These are phyloP conservation scores for Leishmania tarentolae DNA, from an alignment of 208 protist species.

Conservation along the genomic window DNA sequence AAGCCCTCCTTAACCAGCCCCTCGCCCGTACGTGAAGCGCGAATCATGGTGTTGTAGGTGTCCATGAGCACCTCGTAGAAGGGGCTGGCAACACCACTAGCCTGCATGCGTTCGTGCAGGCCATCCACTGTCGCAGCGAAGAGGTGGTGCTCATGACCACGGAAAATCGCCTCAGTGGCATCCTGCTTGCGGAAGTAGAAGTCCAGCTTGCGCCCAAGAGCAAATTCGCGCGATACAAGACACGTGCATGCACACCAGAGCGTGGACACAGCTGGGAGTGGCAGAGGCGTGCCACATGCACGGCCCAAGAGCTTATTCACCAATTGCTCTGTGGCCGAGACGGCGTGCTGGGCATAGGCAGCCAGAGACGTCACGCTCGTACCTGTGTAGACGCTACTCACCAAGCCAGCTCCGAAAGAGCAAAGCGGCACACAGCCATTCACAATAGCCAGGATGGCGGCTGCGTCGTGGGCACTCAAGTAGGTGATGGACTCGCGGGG, in stretches of 20 bases:
- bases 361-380: slow-evolving; percentile 53
- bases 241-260: slow-evolving; percentile 65
- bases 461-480: slow-evolving; percentile 35
- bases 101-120: slow-evolving; percentile 57
- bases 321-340: slow-evolving; percentile 51
- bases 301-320: slow-evolving; percentile 34
- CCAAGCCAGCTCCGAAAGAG: slow-evolving; percentile 82
- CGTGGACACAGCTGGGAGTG: slow-evolving; percentile 42
- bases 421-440: slow-evolving; percentile 79
- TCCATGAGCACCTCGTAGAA: slow-evolving; percentile 91
- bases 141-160: slow-evolving; percentile 21
- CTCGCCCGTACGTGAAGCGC: slow-evolving; percentile 64
- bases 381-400: slow-evolving; percentile 78
- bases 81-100: slow-evolving; percentile 34
- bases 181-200: slow-evolving; percentile 78
- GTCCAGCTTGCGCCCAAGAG: slow-evolving; percentile 72
- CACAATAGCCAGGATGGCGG: slow-evolving; percentile 57
- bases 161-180: slow-evolving; percentile 62
- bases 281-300: slow-evolving; percentile 51
- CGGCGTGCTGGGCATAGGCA: slow-evolving; percentile 77
- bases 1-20: slow-evolving; percentile 70
- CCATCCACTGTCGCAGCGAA: slow-evolving; percentile 60
- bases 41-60: slow-evolving; percentile 74
- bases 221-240: slow-evolving; percentile 75
- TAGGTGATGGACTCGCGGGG: slow-evolving; percentile 67